phyloP scores from a whole-genome alignment of 2,329 filamentous ascomycete genomes.

The Dactylellina sp. region DNA sequence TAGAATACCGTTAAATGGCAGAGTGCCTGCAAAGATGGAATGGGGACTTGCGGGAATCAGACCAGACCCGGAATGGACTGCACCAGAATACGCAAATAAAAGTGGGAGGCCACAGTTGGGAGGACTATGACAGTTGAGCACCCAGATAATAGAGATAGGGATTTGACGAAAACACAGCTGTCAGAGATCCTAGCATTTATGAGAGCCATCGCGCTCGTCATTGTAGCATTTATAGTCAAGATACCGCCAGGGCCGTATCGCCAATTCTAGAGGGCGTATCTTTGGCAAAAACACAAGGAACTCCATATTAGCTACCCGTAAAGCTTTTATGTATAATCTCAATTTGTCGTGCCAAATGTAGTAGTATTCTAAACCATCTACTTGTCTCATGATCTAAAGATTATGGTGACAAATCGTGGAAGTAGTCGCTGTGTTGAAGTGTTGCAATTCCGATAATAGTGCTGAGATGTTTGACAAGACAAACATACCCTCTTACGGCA shows the following conservation, averaged over 20 bases:
- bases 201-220: constrained; percentile 11
- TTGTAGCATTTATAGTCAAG: constrained; percentile 39
- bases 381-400: too few species aligned
- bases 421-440: constrained; percentile 36
- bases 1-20: neutral
- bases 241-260: constrained; percentile 15
- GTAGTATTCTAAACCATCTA: too few species aligned
- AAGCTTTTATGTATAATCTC: too few species aligned
- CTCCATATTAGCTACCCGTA: too few species aligned
- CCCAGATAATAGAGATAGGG: constrained; percentile 23
- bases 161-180: constrained; percentile 17
- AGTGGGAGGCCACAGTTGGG: constrained; percentile 6
- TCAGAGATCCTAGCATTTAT: constrained; percentile 6
- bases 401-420: too few species aligned
- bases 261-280: constrained; percentile 9
- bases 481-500: constrained; percentile 23
- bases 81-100: constrained; percentile 23
- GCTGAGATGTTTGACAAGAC: constrained; percentile 18
- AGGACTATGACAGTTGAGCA: constrained; percentile 33
- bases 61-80: constrained; percentile 18
- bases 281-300: too few species aligned
- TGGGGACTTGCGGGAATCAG: constrained; percentile 22
- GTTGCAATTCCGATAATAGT: constrained; percentile 28
- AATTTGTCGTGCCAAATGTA: too few species aligned
- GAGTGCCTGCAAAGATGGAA: constrained; percentile 8